Conservation (phyloP, 1,139 yeast species). For the Lipomyces yarrowii region DNA sequence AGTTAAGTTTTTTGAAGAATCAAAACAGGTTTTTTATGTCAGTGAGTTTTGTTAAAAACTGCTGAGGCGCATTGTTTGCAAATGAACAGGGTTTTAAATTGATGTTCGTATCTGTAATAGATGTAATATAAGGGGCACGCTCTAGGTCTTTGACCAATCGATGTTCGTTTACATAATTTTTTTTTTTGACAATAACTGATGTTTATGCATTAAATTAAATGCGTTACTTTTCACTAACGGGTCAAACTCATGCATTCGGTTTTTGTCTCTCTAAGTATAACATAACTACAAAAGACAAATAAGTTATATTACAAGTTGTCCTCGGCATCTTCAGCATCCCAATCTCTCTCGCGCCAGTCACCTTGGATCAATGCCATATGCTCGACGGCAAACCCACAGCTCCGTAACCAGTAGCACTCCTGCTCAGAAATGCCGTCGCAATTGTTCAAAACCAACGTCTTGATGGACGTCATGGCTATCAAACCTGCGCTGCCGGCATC, state of each 20-base stretch:
- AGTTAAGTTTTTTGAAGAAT: background rate
- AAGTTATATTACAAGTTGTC: background rate
- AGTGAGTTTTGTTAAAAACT: background rate
- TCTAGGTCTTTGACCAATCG: background rate
- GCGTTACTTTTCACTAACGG: background rate
- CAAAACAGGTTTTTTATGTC: background rate
- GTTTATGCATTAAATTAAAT: background rate
- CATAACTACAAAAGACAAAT: background rate
- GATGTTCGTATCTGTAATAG: background rate
- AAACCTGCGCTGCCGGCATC: background rate
- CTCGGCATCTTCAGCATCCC: background rate
- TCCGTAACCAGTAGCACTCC: background rate
- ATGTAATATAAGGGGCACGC: background rate
- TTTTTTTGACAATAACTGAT: background rate
- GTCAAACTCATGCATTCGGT: background rate
- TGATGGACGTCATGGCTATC: background rate
- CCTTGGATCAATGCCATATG: background rate
- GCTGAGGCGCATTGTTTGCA: background rate
- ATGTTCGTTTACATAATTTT: background rate
- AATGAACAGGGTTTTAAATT: background rate
- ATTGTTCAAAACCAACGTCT: background rate
- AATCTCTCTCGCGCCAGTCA: background rate
- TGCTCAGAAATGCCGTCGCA: background rate
- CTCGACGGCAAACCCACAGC: background rate
- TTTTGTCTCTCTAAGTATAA: background rate